Percentiles rank a stretch among this genome's conserved stretches.
Evolutionary conservation across 1,139 yeast species (phyloP).

Genomic region (Saccharomyces hybrid): DNA sequence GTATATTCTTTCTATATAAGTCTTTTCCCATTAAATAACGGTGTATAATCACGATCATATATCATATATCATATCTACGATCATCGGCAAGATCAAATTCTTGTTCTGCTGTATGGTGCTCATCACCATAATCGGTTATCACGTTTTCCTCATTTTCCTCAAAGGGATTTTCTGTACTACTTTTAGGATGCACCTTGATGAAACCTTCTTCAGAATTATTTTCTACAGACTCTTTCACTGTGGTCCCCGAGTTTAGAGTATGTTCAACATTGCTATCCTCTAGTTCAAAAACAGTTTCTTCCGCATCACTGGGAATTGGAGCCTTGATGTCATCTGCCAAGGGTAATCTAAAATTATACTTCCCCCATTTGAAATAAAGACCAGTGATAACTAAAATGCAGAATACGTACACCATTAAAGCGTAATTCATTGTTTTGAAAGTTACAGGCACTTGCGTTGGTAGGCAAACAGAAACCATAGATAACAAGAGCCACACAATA

Average conservation of each 20-base stretch:
- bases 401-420: constrained; percentile 49
- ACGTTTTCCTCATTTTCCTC: background rate
- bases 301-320: background rate
- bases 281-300: background rate
- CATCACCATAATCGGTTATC: constrained; percentile 1
- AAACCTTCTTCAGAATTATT: background rate
- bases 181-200: background rate
- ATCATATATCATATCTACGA: background rate
- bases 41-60: background rate
- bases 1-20: constrained; percentile 49
- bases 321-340: constrained; percentile 36
- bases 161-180: background rate
- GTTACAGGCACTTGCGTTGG: constrained; percentile 68
- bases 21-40: constrained; percentile 37
- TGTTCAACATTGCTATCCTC: background rate
- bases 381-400: constrained; percentile 44
- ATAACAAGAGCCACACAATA: constrained; percentile 52
- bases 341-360: constrained; percentile 55
- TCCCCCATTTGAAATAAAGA: constrained; percentile 56
- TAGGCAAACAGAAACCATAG: constrained; percentile 57
- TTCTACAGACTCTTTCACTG: background rate
- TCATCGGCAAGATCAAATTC: background rate
- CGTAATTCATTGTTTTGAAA: constrained; percentile 63
- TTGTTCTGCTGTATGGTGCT: background rate
- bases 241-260: background rate